phyloP scores from a whole-genome alignment of 306 rosid genomes.

The Rosa multiflora region DNA sequence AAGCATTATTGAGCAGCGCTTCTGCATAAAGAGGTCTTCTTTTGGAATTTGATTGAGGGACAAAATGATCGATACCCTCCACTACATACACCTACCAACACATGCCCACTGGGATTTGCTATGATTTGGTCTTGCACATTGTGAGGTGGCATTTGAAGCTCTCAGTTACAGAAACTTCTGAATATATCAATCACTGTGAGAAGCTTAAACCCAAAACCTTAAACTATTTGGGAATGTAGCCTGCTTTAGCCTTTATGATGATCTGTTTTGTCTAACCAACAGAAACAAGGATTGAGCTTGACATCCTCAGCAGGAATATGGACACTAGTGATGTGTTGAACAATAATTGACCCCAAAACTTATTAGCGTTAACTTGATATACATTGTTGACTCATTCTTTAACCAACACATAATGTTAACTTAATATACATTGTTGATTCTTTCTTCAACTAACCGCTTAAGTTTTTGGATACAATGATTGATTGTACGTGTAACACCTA shows the following conservation, averaged over 20 bases:
- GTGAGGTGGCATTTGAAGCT: conserved; percentile 19
- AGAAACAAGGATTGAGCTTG: background rate
- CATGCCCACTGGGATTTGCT: conserved; percentile 20
- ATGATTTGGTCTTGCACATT: conserved; percentile 12
- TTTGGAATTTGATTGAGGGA: conserved; percentile 17
- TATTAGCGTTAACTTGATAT: background rate
- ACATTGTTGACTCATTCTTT: too few species aligned
- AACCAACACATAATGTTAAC: too few species aligned
- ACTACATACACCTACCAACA: background rate
- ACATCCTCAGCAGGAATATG: conserved; percentile 1
- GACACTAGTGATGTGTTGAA: background rate
- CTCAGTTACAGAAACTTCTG: background rate
- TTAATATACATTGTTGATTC: background rate
- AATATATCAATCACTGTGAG: background rate
- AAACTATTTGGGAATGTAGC: background rate
- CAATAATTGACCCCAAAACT: too few species aligned
- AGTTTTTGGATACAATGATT: background rate
- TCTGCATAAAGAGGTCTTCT: conserved; percentile 4
- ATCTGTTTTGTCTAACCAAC: background rate
- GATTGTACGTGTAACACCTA: background rate
- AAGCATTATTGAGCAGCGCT: conserved; percentile 5
- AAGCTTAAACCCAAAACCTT: conserved; percentile 6
- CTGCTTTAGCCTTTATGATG: background rate
- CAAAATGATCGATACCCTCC: conserved; percentile 27
- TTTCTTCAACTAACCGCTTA: background rate